phyloP scores from a whole-genome alignment of 345 rosid species.

The Hypericum perforatum region DNA sequence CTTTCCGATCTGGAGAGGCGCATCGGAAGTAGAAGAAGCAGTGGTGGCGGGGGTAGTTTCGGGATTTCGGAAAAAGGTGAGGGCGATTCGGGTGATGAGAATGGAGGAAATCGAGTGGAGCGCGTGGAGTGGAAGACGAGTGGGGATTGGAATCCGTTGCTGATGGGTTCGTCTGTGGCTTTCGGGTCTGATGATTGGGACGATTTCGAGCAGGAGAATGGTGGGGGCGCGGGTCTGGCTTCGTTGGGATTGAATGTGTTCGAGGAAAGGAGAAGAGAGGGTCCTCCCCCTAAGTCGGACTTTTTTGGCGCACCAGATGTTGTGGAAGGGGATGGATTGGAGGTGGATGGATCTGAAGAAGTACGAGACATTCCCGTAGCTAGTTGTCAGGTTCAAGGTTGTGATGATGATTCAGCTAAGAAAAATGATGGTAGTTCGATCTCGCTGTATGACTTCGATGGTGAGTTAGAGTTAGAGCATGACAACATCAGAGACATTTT shows the following conservation, averaged over 20 bases:
- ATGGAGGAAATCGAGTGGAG: slow-evolving; percentile 16
- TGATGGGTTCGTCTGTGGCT: slow-evolving; percentile 65
- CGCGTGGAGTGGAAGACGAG: slow-evolving; percentile 16
- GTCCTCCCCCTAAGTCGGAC: slow-evolving; percentile 12
- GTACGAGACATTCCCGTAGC: slow-evolving; percentile 28
- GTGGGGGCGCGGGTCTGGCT: slow-evolving; percentile 25
- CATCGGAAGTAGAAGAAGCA: background rate
- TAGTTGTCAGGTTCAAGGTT: slow-evolving; percentile 22
- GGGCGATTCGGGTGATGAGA: slow-evolving; percentile 35
- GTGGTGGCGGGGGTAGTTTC: slow-evolving; percentile 1
- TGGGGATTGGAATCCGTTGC: slow-evolving; percentile 45
- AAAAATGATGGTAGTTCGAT: slow-evolving; percentile 13
- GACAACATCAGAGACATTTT: slow-evolving; percentile 22
- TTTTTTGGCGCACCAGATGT: slow-evolving; percentile 14
- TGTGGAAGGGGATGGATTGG: slow-evolving; percentile 23
- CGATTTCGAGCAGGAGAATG: slow-evolving; percentile 67
- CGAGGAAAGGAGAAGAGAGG: slow-evolving; percentile 19
- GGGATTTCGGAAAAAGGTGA: slow-evolving; percentile 9
- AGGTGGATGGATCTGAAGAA: slow-evolving; percentile 27
- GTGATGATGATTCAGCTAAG: slow-evolving; percentile 15
- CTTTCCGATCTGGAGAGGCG: slow-evolving; percentile 2
- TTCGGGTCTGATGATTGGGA: slow-evolving; percentile 87
- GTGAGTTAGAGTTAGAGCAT: slow-evolving; percentile 14
- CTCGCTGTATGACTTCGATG: slow-evolving; percentile 15
- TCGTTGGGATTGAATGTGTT: slow-evolving; percentile 24